phyloP scores from a whole-genome alignment of 352 stramenopile species.

The Bremia lactucae region DNA sequence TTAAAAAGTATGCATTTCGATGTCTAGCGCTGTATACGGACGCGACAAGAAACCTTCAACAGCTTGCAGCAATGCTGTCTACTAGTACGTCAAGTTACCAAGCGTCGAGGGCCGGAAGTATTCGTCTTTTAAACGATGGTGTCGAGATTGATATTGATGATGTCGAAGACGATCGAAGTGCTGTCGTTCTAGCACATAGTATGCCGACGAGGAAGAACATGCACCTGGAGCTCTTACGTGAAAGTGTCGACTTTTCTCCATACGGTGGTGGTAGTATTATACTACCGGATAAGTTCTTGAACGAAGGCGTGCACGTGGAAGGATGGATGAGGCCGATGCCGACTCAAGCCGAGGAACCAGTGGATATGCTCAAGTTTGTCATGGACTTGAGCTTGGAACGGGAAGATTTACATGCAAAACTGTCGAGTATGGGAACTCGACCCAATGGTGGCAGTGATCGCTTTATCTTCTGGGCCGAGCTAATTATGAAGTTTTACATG shows the following conservation, averaged over 20 bases:
- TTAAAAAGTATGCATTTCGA: constrained; percentile 85
- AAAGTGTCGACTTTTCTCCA: constrained; percentile 79
- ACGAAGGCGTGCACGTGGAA: constrained; percentile 77
- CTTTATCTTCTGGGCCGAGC: constrained; percentile 78
- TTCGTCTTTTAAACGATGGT: constrained; percentile 28
- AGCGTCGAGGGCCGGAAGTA: constrained; percentile 23
- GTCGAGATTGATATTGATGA: constrained; percentile 38
- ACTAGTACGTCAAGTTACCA: constrained; percentile 27
- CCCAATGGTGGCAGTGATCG: constrained; percentile 34
- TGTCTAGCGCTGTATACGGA: constrained; percentile 78
- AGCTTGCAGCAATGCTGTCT: constrained; percentile 36
- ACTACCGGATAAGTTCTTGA: constrained; percentile 70
- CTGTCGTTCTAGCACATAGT: constrained; percentile 23
- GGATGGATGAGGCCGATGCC: constrained; percentile 72
- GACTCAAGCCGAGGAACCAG: constrained; percentile 75
- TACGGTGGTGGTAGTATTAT: constrained; percentile 77
- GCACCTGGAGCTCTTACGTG: constrained; percentile 65
- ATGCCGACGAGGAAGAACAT: constrained; percentile 40
- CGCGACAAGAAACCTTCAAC: constrained; percentile 56
- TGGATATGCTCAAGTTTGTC: constrained; percentile 85
- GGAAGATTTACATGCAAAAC: constrained; percentile 32
- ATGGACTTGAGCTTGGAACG: constrained; percentile 83
- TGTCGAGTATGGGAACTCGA: constrained; percentile 15
- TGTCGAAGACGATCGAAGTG: constrained; percentile 33
- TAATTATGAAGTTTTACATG: constrained; percentile 88